Percentiles rank a stretch among this genome's conserved stretches.
Evolutionary conservation across 1,139 yeast genomes (phyloP).

Genomic region (Hyphopichia buzzinii): DNA sequence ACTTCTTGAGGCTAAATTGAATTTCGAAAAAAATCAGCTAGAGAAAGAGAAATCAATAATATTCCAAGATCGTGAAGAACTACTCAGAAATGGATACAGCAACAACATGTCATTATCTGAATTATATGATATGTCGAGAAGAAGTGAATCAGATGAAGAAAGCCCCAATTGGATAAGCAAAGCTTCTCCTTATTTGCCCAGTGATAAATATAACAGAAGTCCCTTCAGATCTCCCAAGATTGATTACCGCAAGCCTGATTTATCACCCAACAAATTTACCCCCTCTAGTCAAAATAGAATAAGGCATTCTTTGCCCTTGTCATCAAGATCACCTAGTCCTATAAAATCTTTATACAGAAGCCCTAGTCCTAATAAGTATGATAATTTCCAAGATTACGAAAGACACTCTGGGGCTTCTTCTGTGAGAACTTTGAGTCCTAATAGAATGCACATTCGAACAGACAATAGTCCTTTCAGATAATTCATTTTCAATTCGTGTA

Average conservation of each 20-base stretch:
- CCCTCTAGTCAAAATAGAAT: not conserved
- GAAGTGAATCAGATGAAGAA: not conserved
- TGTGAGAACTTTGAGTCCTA: slow-evolving; percentile 2
- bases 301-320: not conserved
- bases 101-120: not conserved
- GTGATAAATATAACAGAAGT: not conserved
- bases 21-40: slow-evolving; percentile 1
- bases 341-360: slow-evolving; percentile 5
- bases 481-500: not conserved
- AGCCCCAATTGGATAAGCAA: slow-evolving; percentile 2
- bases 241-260: slow-evolving; percentile 3
- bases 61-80: not conserved
- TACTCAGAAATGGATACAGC: not conserved
- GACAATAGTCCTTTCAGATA: slow-evolving; percentile 2
- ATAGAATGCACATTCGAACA: slow-evolving; percentile 3
- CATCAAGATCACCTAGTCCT: slow-evolving; percentile 7
- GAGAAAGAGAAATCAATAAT: slow-evolving; percentile 1
- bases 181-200: slow-evolving; percentile 4
- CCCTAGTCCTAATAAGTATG: slow-evolving; percentile 6
- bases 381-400: not conserved
- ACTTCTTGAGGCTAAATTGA: slow-evolving; percentile 2
- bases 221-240: not conserved
- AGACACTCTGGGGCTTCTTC: slow-evolving; percentile 1
- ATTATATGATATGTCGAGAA: slow-evolving; percentile 1
- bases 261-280: slow-evolving; percentile 1